A percentile compares a stretch with the other conserved stretches of the same genome.
Evolutionary conservation across 164 flowering plant species (phyloP).

Genomic region (Vitis cinerea): DNA sequence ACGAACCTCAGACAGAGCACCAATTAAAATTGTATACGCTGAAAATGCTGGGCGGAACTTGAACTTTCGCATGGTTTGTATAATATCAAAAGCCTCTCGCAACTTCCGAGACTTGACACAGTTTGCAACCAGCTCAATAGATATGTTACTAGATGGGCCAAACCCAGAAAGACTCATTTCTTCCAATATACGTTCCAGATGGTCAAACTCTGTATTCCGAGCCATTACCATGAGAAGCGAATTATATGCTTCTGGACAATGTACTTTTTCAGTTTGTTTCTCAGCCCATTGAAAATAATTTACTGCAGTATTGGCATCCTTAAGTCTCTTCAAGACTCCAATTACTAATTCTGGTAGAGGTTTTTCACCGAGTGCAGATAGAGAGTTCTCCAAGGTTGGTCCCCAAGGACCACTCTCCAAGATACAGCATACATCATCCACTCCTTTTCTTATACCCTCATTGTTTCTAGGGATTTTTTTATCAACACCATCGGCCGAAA

Average conservation of each 20-base stretch:
- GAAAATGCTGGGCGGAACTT: conserved; percentile 94
- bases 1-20: conserved; percentile 62
- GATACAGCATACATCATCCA: conserved; percentile 55
- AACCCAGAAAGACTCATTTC: conserved; percentile 89
- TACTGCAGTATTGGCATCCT: conserved; percentile 61
- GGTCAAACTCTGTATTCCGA: conserved; percentile 41
- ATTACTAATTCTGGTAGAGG: conserved; percentile 50
- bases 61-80: conserved; percentile 77
- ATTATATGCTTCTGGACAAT: conserved; percentile 68
- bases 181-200: conserved; percentile 63
- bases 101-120: conserved; percentile 53
- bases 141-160: conserved; percentile 48
- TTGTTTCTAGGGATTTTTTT: conserved; percentile 19
- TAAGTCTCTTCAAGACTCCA: conserved; percentile 68
- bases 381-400: conserved; percentile 49
- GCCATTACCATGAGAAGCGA: conserved; percentile 71
- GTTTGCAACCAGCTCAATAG: conserved; percentile 55
- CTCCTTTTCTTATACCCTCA: conserved; percentile 30
- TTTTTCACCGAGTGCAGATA: conserved; percentile 30
- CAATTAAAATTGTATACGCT: conserved; percentile 87
- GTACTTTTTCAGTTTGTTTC: conserved; percentile 43
- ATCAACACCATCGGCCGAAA: conserved; percentile 9
- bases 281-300: conserved; percentile 83
- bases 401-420: conserved; percentile 74
- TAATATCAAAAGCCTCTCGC: conserved; percentile 61